Evolutionary conservation across 1,284 basidiomycete species (phyloP).

Genomic region (Pseudozyma pruni): DNA sequence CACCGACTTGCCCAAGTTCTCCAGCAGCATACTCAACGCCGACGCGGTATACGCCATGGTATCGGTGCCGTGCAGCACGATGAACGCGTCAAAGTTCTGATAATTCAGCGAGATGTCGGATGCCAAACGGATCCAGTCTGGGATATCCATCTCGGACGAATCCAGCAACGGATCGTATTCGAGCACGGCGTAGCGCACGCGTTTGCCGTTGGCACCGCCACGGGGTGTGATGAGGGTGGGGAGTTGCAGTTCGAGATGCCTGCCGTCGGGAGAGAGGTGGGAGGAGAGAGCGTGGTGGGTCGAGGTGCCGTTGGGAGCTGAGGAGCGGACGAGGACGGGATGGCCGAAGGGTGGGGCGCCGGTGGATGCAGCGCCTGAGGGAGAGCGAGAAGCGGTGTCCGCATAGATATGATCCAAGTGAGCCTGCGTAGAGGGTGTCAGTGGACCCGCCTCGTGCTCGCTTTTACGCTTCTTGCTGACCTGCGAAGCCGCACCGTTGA

Average conservation of each 20-base stretch:
- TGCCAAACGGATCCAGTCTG: constrained; percentile 88
- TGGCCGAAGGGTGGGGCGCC: constrained; percentile 46
- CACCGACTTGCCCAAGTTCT: constrained; percentile 87
- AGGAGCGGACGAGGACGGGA: constrained; percentile 46
- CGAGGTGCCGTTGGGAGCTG: constrained; percentile 52
- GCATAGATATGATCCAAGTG: constrained; percentile 37
- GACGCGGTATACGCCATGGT: constrained; percentile 72
- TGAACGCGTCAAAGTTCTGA: constrained; percentile 83
- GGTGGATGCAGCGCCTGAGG: constrained; percentile 6
- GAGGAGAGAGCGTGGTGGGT: constrained; percentile 50
- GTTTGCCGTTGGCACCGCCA: constrained; percentile 38
- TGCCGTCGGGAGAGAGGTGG: constrained; percentile 42
- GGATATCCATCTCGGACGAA: constrained; percentile 78
- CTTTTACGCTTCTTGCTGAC: constrained; percentile 23
- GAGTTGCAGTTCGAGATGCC: constrained; percentile 50
- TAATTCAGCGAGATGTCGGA: constrained; percentile 92
- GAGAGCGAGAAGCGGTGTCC: constrained; percentile 24
- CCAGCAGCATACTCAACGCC: constrained; percentile 78
- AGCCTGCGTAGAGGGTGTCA: constrained; percentile 27
- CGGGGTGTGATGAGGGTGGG: constrained; percentile 60
- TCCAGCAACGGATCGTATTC: constrained; percentile 75
- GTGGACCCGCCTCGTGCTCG: constrained; percentile 9
- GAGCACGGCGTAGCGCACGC: constrained; percentile 57
- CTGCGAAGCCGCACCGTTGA: constrained; percentile 11
- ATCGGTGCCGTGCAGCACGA: constrained; percentile 80